These are phyloP conservation scores for Eucalyptus grandis DNA, from an alignment of 345 rosid species.

Conservation along the genomic window DNA sequence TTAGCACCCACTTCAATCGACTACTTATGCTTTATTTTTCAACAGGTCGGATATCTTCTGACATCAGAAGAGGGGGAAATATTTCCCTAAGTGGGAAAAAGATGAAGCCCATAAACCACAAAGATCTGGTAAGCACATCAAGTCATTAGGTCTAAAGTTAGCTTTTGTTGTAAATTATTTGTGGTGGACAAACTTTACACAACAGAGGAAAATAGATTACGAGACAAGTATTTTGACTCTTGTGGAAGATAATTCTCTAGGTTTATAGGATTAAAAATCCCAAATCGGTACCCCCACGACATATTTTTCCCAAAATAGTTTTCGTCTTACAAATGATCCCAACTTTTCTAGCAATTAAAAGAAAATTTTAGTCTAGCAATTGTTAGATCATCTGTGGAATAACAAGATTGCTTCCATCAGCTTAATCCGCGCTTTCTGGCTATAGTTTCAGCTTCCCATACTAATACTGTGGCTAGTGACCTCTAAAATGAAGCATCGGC, in stretches of 20 bases:
- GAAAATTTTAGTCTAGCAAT: background rate
- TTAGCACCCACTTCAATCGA: too few relatives aligned
- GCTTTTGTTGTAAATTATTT: background rate
- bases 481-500: background rate
- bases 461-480: background rate
- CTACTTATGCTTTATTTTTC: too few relatives aligned
- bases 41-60: background rate
- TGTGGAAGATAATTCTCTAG: background rate
- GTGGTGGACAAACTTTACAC: background rate
- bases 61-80: background rate
- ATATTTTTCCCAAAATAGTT: background rate
- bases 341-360: background rate
- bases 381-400: background rate
- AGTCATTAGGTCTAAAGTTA: background rate
- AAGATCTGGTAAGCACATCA: background rate
- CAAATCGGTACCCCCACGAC: rapidly evolving
- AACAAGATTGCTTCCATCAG: background rate
- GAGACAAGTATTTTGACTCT: background rate
- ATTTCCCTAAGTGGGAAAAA: background rate
- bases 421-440: background rate
- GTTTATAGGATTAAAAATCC: background rate
- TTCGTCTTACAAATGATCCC: background rate
- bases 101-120: background rate
- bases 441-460: background rate
- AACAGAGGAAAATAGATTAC: background rate